These are phyloP conservation scores for Mortierella sp. DNA, from an alignment of 371 early-diverging fungal genomes.

Conservation along the genomic window DNA sequence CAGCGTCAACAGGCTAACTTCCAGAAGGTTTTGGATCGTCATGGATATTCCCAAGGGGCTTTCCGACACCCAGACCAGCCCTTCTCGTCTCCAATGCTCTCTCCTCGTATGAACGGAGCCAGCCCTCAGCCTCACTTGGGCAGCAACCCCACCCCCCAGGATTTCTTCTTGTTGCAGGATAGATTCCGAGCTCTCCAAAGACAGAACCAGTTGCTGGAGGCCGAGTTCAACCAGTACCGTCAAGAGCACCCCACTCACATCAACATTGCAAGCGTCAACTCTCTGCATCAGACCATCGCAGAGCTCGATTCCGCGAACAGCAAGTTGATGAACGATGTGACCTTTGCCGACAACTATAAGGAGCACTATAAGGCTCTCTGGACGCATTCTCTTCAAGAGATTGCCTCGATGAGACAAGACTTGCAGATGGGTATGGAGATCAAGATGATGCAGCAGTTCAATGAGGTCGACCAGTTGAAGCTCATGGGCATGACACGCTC, in stretches of 20 bases:
- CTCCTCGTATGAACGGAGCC: neutral
- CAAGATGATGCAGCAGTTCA: slow-evolving; percentile 57
- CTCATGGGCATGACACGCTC: slow-evolving; percentile 51
- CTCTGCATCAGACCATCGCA: slow-evolving; percentile 42
- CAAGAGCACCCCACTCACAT: slow-evolving; percentile 52
- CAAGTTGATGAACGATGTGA: slow-evolving; percentile 54
- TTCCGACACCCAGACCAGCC: slow-evolving; percentile 48
- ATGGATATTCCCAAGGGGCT: slow-evolving; percentile 32
- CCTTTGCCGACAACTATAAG: slow-evolving; percentile 56
- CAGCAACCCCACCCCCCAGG: slow-evolving; percentile 42
- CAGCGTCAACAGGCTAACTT: slow-evolving; percentile 52
- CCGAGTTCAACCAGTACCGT: slow-evolving; percentile 53
- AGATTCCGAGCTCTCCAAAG: slow-evolving; percentile 50
- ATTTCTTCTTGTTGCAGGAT: slow-evolving; percentile 52
- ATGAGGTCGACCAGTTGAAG: slow-evolving; percentile 52
- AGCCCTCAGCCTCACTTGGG: slow-evolving; percentile 21
- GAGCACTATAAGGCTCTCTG: slow-evolving; percentile 55
- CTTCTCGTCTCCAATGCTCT: slow-evolving; percentile 1
- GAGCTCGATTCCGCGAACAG: slow-evolving; percentile 46
- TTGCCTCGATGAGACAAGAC: slow-evolving; percentile 53
- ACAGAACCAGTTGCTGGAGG: slow-evolving; percentile 54
- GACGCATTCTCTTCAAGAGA: slow-evolving; percentile 54
- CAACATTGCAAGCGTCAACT: slow-evolving; percentile 35
- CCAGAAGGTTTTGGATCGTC: slow-evolving; percentile 51
- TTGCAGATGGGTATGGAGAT: slow-evolving; percentile 57